Evolutionary conservation across 805 yeast species (phyloP).

Genomic region (Kuraishia borneana): DNA sequence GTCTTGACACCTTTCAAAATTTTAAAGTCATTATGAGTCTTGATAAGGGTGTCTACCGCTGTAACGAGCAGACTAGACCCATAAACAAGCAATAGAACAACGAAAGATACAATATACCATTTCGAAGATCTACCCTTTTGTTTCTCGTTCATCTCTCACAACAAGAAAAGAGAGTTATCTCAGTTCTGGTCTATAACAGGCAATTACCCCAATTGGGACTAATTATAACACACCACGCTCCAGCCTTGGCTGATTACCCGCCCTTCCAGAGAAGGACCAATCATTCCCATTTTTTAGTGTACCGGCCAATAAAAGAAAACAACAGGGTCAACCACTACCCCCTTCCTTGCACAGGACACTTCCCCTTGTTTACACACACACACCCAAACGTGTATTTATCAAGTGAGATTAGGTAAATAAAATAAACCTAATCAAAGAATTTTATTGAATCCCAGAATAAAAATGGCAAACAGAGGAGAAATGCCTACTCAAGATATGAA

Average conservation of each 20-base stretch:
- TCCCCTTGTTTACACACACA: background rate
- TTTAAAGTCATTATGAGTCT: background rate
- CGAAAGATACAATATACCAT: background rate
- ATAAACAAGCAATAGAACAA: constrained; percentile 1
- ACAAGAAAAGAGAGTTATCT: no score
- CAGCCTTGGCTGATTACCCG: no score
- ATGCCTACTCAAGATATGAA: constrained; percentile 1
- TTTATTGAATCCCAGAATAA: background rate
- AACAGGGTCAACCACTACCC: no score
- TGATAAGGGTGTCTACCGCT: background rate
- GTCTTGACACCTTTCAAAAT: background rate
- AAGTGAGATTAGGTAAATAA: background rate
- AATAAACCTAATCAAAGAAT: background rate
- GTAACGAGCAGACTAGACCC: constrained; percentile 3
- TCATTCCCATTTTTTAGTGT: no score
- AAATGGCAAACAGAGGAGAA: background rate
- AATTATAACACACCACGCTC: no score
- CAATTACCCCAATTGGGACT: background rate
- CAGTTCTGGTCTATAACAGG: no score
- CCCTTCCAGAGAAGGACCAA: no score
- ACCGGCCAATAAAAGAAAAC: no score
- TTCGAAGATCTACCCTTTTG: no score
- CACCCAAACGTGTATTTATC: background rate
- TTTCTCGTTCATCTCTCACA: no score
- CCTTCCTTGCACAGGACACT: background rate